These are phyloP conservation scores for Aspergillus baeticus DNA, from an alignment of 495 filamentous ascomycete genomes.

Conservation along the genomic window DNA sequence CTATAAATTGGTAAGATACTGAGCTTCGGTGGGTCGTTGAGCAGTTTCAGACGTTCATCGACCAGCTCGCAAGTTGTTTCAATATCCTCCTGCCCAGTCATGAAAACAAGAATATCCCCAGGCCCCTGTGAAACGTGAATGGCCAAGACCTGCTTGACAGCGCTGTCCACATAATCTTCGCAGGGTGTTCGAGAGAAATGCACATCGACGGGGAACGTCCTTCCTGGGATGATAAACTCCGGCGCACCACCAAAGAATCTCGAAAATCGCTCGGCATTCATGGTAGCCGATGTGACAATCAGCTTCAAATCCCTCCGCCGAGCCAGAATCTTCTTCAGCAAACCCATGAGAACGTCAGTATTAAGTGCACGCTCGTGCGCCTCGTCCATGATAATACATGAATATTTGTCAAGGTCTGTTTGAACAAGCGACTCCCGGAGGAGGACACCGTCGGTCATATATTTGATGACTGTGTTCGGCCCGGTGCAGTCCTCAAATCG, in stretches of 20 bases:
- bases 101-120: constrained; percentile 97
- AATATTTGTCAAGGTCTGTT: constrained; percentile 91
- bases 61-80: constrained; percentile 93
- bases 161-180: constrained; percentile 96
- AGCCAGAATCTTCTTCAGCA: constrained; percentile 95
- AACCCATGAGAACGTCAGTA: constrained; percentile 95
- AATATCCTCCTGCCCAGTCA: constrained; percentile 99
- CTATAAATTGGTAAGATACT: constrained; percentile 98
- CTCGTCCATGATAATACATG: constrained; percentile 99
- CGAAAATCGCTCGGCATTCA: constrained; percentile 96
- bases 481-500: constrained; percentile 98
- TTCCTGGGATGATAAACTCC: constrained; percentile 93
- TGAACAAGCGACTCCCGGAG: constrained; percentile 91
- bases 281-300: constrained; percentile 97
- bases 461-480: constrained; percentile 93
- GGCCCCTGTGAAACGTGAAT: constrained; percentile 91
- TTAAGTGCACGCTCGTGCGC: constrained; percentile 96
- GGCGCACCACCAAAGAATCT: constrained; percentile 97
- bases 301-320: constrained; percentile 89
- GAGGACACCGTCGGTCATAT: constrained; percentile 98
- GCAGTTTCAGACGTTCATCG: constrained; percentile 80
- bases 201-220: constrained; percentile 96
- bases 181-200: constrained; percentile 94
- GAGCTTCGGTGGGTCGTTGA: constrained; percentile 94
- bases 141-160: constrained; percentile 94